These are phyloP conservation scores for Urostyla sp. DNA, from an alignment of 73 alveolate genomes.

Conservation along the genomic window DNA sequence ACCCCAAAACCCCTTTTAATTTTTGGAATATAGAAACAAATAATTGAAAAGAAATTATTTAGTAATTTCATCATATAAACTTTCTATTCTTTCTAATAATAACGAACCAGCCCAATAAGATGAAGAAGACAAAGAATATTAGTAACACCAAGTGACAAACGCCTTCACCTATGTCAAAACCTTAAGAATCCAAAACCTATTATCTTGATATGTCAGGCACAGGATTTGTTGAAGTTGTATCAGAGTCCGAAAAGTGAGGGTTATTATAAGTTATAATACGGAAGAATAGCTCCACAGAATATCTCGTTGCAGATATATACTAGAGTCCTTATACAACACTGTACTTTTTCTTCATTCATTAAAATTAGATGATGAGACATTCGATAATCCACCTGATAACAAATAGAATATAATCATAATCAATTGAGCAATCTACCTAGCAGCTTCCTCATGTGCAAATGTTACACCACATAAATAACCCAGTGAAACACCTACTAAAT, in stretches of 20 bases:
- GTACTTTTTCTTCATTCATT: too few species aligned
- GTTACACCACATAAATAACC: conserved; percentile 57
- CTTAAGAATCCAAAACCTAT: not conserved
- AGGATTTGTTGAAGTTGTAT: too few species aligned
- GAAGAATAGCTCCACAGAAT: conserved; percentile 44
- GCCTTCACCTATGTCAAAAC: not conserved
- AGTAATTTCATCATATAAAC: too few species aligned
- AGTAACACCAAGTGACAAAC: not conserved
- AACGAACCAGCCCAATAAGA: conserved; percentile 24
- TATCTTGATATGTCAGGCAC: too few species aligned
- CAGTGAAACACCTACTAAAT: conserved; percentile 34
- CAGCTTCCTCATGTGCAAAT: conserved; percentile 26
- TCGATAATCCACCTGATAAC: conserved; percentile 30
- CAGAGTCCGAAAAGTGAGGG: not conserved
- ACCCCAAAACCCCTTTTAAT: too few species aligned
- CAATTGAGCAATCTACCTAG: conserved; percentile 23
- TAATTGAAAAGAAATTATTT: too few species aligned
- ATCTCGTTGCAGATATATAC: conserved; percentile 29
- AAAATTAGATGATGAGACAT: conserved; percentile 5
- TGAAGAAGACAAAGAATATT: not conserved
- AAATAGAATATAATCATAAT: conserved; percentile 17
- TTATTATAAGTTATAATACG: not conserved
- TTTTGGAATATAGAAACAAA: too few species aligned
- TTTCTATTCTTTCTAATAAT: conserved; percentile 13
- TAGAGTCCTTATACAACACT: conserved; percentile 7